These are phyloP conservation scores for Thalassia testudinum DNA, from an alignment of 116 monocot genomes.

Conservation along the genomic window DNA sequence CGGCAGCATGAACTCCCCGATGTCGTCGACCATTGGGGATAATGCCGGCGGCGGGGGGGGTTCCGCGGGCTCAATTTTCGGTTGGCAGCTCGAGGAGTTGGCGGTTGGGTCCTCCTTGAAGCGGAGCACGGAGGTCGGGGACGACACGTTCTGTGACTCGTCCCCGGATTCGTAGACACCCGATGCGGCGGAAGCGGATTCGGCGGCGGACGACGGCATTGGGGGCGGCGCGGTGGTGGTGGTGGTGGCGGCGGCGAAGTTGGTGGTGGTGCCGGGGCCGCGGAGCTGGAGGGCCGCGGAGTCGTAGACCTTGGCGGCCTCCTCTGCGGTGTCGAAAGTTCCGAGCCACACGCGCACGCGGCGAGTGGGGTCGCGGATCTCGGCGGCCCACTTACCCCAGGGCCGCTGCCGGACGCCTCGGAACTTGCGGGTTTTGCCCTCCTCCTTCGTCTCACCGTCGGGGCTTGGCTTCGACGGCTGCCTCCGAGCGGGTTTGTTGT, in stretches of 20 bases:
- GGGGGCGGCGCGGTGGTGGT: constrained; percentile 6
- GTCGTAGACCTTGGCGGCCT: constrained; percentile 69
- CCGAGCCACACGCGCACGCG: constrained; percentile 65
- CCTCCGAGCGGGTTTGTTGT: not conserved
- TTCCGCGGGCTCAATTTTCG: not conserved
- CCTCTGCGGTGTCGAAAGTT: constrained; percentile 60
- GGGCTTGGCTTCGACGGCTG: not conserved
- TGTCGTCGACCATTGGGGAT: not conserved
- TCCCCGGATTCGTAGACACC: constrained; percentile 38
- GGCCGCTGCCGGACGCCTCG: constrained; percentile 72
- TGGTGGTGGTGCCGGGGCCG: constrained; percentile 53
- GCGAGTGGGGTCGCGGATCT: constrained; percentile 73
- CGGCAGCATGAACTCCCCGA: not conserved
- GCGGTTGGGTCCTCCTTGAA: not conserved
- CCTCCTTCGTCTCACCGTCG: not conserved
- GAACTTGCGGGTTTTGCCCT: constrained; percentile 15
- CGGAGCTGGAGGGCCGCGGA: constrained; percentile 59
- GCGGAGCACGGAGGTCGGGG: constrained; percentile 69
- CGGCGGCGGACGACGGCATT: constrained; percentile 3
- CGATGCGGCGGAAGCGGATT: constrained; percentile 32
- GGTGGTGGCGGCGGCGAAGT: constrained; percentile 25
- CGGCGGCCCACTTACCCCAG: constrained; percentile 89
- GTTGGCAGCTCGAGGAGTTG: not conserved
- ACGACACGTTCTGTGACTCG: constrained; percentile 37
- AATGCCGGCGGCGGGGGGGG: not conserved